Conservation (phyloP, 2,329 filamentous ascomycete genomes). For the Bipolaris bicolor region DNA sequence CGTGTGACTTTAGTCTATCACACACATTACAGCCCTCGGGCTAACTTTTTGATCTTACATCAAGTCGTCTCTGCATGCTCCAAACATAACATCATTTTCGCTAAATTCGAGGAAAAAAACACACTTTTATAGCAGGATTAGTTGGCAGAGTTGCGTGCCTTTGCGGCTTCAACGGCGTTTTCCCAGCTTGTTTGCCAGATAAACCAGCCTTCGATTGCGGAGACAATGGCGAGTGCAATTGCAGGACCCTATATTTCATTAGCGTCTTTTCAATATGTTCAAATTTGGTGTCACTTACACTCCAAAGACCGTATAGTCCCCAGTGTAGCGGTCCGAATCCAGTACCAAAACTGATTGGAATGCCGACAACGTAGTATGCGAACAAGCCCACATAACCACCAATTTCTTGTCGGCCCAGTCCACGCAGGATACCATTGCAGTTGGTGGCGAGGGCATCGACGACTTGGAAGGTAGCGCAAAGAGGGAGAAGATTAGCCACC, state of each 20-base stretch:
- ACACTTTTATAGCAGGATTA: neutral
- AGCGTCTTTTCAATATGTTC: neutral
- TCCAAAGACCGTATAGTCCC: slow-evolving; percentile 83
- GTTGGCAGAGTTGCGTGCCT: slow-evolving; percentile 57
- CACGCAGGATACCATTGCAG: slow-evolving; percentile 83
- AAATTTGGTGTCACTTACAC: slow-evolving; percentile 30
- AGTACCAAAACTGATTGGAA: slow-evolving; percentile 81
- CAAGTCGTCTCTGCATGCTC: neutral
- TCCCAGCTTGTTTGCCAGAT: slow-evolving; percentile 63
- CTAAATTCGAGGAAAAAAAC: neutral
- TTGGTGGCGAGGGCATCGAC: slow-evolving; percentile 82
- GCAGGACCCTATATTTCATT: slow-evolving; percentile 50
- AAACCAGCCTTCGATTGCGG: slow-evolving; percentile 62
- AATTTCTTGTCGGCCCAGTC: slow-evolving; percentile 85
- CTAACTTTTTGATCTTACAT: neutral
- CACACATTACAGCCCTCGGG: too few species aligned
- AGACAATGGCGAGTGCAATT: slow-evolving; percentile 70
- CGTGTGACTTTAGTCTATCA: too few species aligned
- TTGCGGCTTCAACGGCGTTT: slow-evolving; percentile 65
- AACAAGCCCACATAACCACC: slow-evolving; percentile 88
- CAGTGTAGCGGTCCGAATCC: slow-evolving; percentile 77
- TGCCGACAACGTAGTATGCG: slow-evolving; percentile 83
- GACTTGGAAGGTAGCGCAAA: slow-evolving; percentile 87
- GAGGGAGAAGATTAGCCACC: slow-evolving; percentile 71
- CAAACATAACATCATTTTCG: neutral